Conservation (phyloP, 768 basidiomycete species). For the Collybia mongolica region DNA sequence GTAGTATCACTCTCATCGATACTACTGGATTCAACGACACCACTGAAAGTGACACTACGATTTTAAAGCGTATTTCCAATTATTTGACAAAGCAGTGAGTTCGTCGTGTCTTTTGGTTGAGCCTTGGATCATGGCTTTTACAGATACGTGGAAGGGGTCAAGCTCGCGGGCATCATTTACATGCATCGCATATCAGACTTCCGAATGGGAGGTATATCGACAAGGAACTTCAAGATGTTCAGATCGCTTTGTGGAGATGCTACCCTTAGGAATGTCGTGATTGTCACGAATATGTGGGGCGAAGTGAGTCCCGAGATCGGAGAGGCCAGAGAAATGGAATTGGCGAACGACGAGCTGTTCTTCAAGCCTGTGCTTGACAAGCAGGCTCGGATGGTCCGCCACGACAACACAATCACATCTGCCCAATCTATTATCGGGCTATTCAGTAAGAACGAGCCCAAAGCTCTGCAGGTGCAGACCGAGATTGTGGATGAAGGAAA, state of each 20-base stretch:
- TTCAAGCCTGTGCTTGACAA: constrained; percentile 40
- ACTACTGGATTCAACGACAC: constrained; percentile 44
- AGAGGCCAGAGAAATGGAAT: constrained; percentile 19
- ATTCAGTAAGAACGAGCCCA: constrained; percentile 4
- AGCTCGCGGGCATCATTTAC: constrained; percentile 35
- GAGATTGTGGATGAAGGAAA: constrained; percentile 11
- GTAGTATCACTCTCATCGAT: constrained; percentile 29
- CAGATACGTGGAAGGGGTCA: constrained; percentile 19
- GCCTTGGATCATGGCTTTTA: no score
- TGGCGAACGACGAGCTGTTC: constrained; percentile 21
- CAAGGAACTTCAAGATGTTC: constrained; percentile 42
- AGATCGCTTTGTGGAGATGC: constrained; percentile 39
- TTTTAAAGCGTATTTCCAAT: constrained; percentile 25
- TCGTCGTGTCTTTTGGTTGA: neutral
- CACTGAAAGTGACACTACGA: constrained; percentile 22
- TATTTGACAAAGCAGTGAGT: constrained; percentile 1
- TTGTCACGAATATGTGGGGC: constrained; percentile 45
- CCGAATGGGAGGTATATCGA: constrained; percentile 34
- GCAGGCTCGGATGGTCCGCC: constrained; percentile 24
- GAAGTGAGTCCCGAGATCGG: constrained; percentile 30
- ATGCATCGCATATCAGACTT: constrained; percentile 36
- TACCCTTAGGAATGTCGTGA: constrained; percentile 40
- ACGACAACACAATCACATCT: neutral
- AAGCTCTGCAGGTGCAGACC: constrained; percentile 14
- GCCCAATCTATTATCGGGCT: neutral